Percentiles rank a stretch among this genome's conserved stretches.
Conservation (phyloP, 352 stramenopile genomes). For the Phytophthora kernoviae region DNA sequence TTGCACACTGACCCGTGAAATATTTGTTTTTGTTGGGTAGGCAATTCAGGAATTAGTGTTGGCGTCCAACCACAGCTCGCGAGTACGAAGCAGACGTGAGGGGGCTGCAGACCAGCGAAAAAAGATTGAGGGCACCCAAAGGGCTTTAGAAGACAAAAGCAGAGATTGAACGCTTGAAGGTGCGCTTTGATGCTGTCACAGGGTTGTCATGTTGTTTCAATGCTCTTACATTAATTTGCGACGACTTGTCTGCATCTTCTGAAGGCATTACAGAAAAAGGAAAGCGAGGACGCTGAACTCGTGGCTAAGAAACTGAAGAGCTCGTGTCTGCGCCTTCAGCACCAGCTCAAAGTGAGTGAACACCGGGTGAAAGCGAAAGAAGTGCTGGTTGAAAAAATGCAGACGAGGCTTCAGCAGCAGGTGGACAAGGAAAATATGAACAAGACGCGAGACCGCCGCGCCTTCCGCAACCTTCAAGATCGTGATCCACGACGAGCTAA, state of each 20-base stretch:
- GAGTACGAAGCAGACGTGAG: constrained; percentile 55
- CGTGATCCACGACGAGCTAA: constrained; percentile 64
- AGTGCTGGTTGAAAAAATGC: constrained; percentile 75
- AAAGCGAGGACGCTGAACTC: constrained; percentile 50
- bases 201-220: neutral
- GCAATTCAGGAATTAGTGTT: constrained; percentile 82
- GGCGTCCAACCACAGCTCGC: constrained; percentile 63
- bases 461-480: constrained; percentile 73
- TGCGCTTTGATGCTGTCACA: constrained; percentile 17
- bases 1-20: constrained; percentile 5
- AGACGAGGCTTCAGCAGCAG: constrained; percentile 82
- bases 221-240: constrained; percentile 1
- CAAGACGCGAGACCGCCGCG: constrained; percentile 56
- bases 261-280: constrained; percentile 53
- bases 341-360: constrained; percentile 88
- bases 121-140: constrained; percentile 49
- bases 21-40: constrained; percentile 28
- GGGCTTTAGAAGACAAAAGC: constrained; percentile 53
- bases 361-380: constrained; percentile 90
- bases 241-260: constrained; percentile 8
- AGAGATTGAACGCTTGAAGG: constrained; percentile 66
- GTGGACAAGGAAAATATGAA: constrained; percentile 73
- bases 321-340: constrained; percentile 68
- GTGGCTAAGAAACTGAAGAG: constrained; percentile 67
- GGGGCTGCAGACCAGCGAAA: constrained; percentile 49